phyloP scores from a whole-genome alignment of 306 rosid genomes.

The Ormosia emarginata region DNA sequence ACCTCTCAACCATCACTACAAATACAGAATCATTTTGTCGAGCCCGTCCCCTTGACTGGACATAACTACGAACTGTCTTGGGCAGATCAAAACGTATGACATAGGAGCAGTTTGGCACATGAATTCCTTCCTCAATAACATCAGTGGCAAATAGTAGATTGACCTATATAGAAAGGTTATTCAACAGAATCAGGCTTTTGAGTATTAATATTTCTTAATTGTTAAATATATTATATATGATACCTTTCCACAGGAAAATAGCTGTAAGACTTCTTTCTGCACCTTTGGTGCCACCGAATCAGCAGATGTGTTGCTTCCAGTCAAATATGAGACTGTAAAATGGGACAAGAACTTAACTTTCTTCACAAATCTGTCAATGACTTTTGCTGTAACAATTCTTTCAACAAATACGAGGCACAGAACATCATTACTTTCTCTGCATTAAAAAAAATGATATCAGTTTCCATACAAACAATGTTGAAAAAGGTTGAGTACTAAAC shows the following conservation, averaged over 20 bases:
- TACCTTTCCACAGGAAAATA: constrained; percentile 64
- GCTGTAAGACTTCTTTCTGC: constrained; percentile 53
- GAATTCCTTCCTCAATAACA: constrained; percentile 79
- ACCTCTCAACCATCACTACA: constrained; percentile 69
- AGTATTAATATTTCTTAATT: neutral
- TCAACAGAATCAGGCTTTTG: neutral
- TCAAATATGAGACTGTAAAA: constrained; percentile 59
- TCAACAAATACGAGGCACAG: constrained; percentile 67
- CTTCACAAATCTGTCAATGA: constrained; percentile 54
- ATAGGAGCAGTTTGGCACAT: constrained; percentile 63
- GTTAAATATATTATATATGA: neutral
- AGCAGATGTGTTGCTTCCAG: constrained; percentile 52
- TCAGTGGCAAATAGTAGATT: constrained; percentile 70
- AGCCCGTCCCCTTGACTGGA: constrained; percentile 71
- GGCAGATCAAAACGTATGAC: constrained; percentile 73
- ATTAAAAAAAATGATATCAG: constrained; percentile 17
- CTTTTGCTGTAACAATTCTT: constrained; percentile 68
- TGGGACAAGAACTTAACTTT: constrained; percentile 45
- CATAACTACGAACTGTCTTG: constrained; percentile 65
- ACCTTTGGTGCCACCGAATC: constrained; percentile 45
- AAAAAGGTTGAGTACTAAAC: neutral
- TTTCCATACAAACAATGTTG: neutral
- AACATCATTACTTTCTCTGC: constrained; percentile 52
- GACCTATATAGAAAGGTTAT: constrained; percentile 41
- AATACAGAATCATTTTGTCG: constrained; percentile 51